Evolutionary conservation across 192 early-diverging fungal species (phyloP).

Genomic region (Physocladia obscura): DNA sequence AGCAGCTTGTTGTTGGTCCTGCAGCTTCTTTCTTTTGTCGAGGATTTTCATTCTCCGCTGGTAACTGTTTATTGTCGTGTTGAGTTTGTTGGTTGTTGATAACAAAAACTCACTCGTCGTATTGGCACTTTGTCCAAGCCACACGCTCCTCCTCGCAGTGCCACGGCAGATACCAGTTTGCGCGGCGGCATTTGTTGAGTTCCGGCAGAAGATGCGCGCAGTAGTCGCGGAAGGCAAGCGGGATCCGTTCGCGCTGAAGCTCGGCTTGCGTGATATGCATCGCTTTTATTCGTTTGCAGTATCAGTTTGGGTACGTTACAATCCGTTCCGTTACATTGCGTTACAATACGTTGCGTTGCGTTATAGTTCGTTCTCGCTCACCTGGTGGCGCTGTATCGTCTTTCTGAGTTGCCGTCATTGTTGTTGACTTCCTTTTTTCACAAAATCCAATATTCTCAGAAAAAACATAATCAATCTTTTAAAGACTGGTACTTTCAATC

Average conservation of each 20-base stretch:
- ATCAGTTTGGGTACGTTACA: too few species aligned
- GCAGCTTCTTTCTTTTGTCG: conserved; percentile 35
- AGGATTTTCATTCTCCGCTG: conserved; percentile 37
- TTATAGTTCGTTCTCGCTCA: conserved; percentile 1
- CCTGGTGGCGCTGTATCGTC: conserved; percentile 5
- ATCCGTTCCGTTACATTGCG: too few species aligned
- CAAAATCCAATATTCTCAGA: neutral
- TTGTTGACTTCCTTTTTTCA: conserved; percentile 16
- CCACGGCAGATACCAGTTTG: conserved; percentile 87
- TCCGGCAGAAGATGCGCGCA: conserved; percentile 89
- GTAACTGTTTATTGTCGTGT: conserved; percentile 28
- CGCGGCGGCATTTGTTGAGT: conserved; percentile 87
- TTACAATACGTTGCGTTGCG: too few species aligned
- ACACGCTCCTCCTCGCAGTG: conserved; percentile 88
- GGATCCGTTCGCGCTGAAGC: conserved; percentile 79
- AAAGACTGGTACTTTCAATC: too few species aligned
- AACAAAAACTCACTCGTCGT: conserved; percentile 70
- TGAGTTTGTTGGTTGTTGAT: too few species aligned
- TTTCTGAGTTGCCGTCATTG: neutral
- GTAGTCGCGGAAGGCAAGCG: conserved; percentile 87
- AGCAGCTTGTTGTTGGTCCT: conserved; percentile 15
- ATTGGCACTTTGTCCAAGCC: conserved; percentile 92
- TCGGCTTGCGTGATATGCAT: conserved; percentile 88
- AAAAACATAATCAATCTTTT: neutral
- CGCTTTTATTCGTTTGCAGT: too few species aligned